These are phyloP conservation scores for Talaromyces sp. DNA, from an alignment of 2,329 filamentous ascomycete species.

Conservation along the genomic window DNA sequence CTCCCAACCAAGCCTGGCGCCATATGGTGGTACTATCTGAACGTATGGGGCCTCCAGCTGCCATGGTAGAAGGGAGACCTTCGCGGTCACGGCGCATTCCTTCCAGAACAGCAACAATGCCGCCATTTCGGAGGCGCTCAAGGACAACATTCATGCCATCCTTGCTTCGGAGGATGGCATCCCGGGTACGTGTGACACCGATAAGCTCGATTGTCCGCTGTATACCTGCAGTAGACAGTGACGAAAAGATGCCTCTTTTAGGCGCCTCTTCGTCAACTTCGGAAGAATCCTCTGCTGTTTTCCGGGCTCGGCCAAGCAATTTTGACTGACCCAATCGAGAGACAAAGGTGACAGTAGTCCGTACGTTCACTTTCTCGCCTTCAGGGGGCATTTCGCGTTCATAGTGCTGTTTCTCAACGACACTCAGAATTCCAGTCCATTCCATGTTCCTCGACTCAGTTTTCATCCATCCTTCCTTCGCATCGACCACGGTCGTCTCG, in stretches of 20 bases:
- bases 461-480: slow-evolving; percentile 63
- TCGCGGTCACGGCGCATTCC: slow-evolving; percentile 64
- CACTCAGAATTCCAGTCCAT: slow-evolving; percentile 63
- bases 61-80: slow-evolving; percentile 23
- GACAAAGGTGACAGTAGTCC: slow-evolving; percentile 60
- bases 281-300: slow-evolving; percentile 32
- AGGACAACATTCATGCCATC: slow-evolving; percentile 66
- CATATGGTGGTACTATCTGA: slow-evolving; percentile 34
- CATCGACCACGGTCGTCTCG: slow-evolving; percentile 60
- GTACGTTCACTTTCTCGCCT: slow-evolving; percentile 52
- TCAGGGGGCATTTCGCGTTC: slow-evolving; percentile 37
- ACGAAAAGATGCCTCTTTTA: slow-evolving; percentile 57
- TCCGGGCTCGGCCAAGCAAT: slow-evolving; percentile 42
- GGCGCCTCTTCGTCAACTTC: slow-evolving; percentile 50
- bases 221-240: slow-evolving; percentile 58
- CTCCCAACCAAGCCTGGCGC: slow-evolving; percentile 36
- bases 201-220: slow-evolving; percentile 64
- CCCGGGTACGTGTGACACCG: slow-evolving; percentile 58
- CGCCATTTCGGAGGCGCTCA: slow-evolving; percentile 61
- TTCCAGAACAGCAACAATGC: slow-evolving; percentile 66
- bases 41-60: slow-evolving; percentile 34
- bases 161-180: slow-evolving; percentile 60
- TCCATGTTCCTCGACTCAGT: slow-evolving; percentile 64
- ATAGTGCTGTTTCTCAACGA: slow-evolving; percentile 60
- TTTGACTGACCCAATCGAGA: slow-evolving; percentile 60